Evolutionary conservation across 257 asterid species (phyloP).

Genomic region (Scutellaria galericulata): DNA sequence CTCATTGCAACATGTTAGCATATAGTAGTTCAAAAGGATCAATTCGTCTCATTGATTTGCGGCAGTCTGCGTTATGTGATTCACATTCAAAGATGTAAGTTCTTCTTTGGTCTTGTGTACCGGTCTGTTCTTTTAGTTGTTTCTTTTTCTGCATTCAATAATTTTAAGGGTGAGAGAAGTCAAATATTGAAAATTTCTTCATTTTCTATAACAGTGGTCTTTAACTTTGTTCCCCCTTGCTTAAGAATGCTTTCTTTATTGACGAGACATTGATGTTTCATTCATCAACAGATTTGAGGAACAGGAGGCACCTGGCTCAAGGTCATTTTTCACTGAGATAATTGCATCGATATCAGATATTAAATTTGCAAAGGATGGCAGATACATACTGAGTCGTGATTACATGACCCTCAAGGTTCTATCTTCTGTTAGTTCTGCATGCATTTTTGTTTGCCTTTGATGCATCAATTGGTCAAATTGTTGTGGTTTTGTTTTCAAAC

Average conservation of each 20-base stretch:
- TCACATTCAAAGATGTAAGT: constrained; percentile 85
- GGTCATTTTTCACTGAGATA: constrained; percentile 99
- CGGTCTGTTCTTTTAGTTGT: background rate
- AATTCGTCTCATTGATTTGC: constrained; percentile 84
- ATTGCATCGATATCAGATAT: constrained; percentile 99
- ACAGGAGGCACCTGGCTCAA: constrained; percentile 96
- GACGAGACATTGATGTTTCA: constrained; percentile 40
- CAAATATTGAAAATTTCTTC: constrained; percentile 23
- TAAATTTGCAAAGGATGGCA: constrained; percentile 91
- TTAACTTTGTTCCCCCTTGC: constrained; percentile 25
- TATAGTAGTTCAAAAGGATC: constrained; percentile 94
- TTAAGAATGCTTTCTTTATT: constrained; percentile 26
- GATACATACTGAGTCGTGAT: constrained; percentile 96
- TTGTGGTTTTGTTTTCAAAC: constrained; percentile 1
- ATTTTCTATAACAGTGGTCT: constrained; percentile 25
- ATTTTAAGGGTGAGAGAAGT: constrained; percentile 22
- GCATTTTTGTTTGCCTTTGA: constrained; percentile 21
- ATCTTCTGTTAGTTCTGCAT: constrained; percentile 19
- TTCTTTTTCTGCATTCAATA: constrained; percentile 10
- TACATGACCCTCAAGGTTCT: constrained; percentile 98
- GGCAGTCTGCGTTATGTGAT: constrained; percentile 91
- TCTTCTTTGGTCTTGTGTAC: constrained; percentile 23
- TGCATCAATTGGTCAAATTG: constrained; percentile 11
- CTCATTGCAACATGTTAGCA: constrained; percentile 85
- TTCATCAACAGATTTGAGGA: constrained; percentile 88